Evolutionary conservation across 202 grass and related monocot genomes (phyloP), one percentile per base, ranked within the genome.

Genomic region (Cymbopogon flexuosus): DNA sequence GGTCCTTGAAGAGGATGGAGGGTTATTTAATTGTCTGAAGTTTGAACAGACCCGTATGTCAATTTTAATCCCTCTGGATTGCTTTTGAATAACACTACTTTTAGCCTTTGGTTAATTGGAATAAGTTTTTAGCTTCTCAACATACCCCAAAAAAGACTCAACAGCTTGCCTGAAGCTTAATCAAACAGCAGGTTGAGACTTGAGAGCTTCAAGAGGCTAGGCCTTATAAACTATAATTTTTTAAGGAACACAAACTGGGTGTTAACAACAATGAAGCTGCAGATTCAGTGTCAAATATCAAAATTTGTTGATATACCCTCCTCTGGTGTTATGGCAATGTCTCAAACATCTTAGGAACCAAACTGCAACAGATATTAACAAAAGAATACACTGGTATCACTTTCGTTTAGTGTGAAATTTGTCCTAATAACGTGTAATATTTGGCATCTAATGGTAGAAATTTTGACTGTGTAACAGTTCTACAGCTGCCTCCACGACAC

Each of bases 401-500:
- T 70, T 23, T 24, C 5, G 15, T 82, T 77, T 43, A 57, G 72
- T 70, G 60, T 56, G 8, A 76, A 45, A 72, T 46, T 31, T 60
- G 30, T 13, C n/a, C 13, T 33, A 14, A 31, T 4, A 74, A 39
- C 14, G 8, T 45, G 76, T 46, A 66, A 66, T 10, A 36, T 51
- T 62, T 78, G 84, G 6, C 56, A 56, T 70, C 75, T 92, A 97
- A 18, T 83, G 57, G 64, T 84, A 42, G 39, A 84, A 35, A 75
- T 94, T 86, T 65, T 90, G 75, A 71, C 78, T 94, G 75, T 94
- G 92, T 65, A 98, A 80, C 66, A 98, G 75, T 83, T 93, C 95
- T 58, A 98, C 78, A 74, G 90, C 95, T 79, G 92, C 92, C 23
- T 79, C 79, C 27, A 98, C 92, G 43, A 98, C 92, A 41, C 81